phyloP scores from a whole-genome alignment of 257 asterid species.

The Solanum medicagineum region DNA sequence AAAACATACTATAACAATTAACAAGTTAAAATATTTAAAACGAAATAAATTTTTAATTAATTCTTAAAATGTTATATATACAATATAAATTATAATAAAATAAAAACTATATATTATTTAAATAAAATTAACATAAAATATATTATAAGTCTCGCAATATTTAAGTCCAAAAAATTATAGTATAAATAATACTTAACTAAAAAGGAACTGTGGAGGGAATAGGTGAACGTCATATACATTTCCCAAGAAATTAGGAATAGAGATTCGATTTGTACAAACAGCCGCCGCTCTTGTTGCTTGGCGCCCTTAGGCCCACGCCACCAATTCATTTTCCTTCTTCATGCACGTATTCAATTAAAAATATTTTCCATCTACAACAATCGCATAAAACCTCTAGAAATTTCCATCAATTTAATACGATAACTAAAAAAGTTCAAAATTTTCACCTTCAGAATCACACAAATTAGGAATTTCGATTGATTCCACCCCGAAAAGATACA shows the following conservation, averaged over 20 bases:
- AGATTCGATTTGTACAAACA: not conserved
- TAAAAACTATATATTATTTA: too few species aligned
- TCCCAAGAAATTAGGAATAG: not conserved
- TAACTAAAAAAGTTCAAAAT: not conserved
- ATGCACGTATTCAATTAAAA: not conserved
- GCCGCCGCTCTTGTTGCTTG: slow-evolving; percentile 8
- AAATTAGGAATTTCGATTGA: not conserved
- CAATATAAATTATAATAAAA: too few species aligned
- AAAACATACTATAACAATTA: too few species aligned
- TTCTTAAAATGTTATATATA: too few species aligned
- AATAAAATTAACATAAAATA: too few species aligned
- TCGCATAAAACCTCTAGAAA: not conserved
- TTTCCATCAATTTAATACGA: not conserved
- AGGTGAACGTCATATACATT: not conserved
- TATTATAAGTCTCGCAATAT: too few species aligned
- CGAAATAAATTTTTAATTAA: too few species aligned
- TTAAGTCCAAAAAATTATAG: too few species aligned
- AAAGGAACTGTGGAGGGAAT: too few species aligned
- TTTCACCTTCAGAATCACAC: not conserved
- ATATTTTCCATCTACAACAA: not conserved
- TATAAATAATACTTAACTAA: too few species aligned
- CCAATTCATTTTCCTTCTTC: slow-evolving; percentile 7
- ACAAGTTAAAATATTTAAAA: too few species aligned
- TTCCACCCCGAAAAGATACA: not conserved
- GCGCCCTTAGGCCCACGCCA: slow-evolving; percentile 33